Evolutionary conservation across 2,329 filamentous ascomycete genomes (phyloP).

Genomic region (Colletotrichum liaoningense): DNA sequence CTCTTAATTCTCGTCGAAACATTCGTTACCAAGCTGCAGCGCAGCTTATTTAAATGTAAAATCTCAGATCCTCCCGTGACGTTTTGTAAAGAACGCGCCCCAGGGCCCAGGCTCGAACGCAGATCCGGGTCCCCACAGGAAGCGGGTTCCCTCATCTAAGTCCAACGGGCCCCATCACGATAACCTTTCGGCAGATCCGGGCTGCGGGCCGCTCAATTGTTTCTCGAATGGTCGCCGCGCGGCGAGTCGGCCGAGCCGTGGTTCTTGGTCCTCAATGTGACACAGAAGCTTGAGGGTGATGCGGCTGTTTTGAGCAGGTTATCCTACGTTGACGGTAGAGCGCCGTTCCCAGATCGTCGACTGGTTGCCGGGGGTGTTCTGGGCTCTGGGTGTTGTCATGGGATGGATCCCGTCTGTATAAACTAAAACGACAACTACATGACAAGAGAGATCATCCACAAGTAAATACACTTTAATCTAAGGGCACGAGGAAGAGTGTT

Average conservation of each 20-base stretch:
- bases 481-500: background rate
- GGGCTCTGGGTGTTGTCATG: background rate
- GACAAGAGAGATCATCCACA: background rate
- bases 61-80: background rate
- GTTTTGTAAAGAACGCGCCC: background rate
- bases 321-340: background rate
- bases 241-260: background rate
- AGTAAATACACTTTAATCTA: background rate
- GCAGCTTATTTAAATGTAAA: background rate
- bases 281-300: background rate
- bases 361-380: background rate
- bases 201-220: background rate
- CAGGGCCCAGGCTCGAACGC: background rate
- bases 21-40: background rate
- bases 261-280: background rate
- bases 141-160: background rate
- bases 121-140: background rate
- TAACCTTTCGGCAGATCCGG: conserved; percentile 5
- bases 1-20: background rate
- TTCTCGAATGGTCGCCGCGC: background rate
- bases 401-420: background rate
- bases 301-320: background rate
- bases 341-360: background rate
- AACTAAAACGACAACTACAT: no score
- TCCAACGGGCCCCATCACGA: conserved; percentile 1